Evolutionary conservation across 441 rosid genomes (phyloP).

Genomic region (Pelargonium citronellum): DNA sequence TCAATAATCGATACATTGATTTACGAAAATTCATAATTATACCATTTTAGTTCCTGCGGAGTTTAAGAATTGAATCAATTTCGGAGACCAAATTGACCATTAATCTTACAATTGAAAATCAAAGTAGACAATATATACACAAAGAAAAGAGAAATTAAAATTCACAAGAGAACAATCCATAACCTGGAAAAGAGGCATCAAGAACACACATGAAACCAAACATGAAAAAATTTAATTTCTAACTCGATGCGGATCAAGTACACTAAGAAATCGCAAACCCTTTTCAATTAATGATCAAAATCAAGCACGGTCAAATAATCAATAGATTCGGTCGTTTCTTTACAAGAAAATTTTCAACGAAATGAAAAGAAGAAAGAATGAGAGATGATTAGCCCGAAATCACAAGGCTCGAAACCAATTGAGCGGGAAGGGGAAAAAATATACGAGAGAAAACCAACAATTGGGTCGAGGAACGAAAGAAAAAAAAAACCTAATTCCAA

Average conservation of each 20-base stretch:
- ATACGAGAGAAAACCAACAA: slow-evolving; percentile 18
- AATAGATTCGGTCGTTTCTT: slow-evolving; percentile 46
- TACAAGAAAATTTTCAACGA: slow-evolving; percentile 37
- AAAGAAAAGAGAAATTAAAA: too few species aligned
- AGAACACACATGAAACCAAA: too few species aligned
- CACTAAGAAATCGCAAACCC: slow-evolving; percentile 15
- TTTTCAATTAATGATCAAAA: slow-evolving; percentile 36
- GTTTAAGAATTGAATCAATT: too few species aligned
- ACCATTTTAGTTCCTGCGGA: too few species aligned
- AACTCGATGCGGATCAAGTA: neutral
- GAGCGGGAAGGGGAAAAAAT: slow-evolving; percentile 9
- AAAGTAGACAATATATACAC: too few species aligned
- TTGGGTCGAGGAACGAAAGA: slow-evolving; percentile 38
- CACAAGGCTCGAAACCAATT: slow-evolving; percentile 47
- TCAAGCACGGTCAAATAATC: slow-evolving; percentile 49
- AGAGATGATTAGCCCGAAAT: slow-evolving; percentile 40
- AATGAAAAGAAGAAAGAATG: slow-evolving; percentile 10
- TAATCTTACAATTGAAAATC: too few species aligned
- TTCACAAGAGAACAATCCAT: too few species aligned
- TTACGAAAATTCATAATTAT: too few species aligned
- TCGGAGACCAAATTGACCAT: too few species aligned
- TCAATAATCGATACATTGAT: too few species aligned
- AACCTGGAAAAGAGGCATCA: too few species aligned
- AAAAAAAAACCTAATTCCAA: slow-evolving; percentile 45
- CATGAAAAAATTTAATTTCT: too few species aligned